Base-by-base conservation (phyloP, 306 rosid genomes). In the Casuarina glauca region DNA sequence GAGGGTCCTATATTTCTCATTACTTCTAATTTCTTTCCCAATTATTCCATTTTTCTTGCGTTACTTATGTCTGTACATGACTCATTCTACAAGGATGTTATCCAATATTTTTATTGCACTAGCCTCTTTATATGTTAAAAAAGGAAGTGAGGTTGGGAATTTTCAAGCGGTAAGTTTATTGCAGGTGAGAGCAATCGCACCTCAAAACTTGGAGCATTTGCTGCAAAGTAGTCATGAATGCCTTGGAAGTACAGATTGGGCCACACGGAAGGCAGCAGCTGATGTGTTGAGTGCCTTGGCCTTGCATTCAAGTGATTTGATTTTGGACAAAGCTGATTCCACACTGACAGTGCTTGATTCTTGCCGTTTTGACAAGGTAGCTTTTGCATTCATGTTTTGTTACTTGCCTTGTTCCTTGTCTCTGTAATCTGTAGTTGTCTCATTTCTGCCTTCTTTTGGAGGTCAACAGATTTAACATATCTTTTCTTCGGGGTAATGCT, bases 251-350 rank as follows among this genome's bases (percentile, higher is more conserved):
- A 48, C 86, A 20, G 99, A 96, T 80, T 96, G 99, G 99, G 94
- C 94, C 55, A 96, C 98, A 32, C 97, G 99, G 43, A 96, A 96
- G 87, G 99, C 99, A 54, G 97, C 99, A 50, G 98, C 99, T 66
- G 99, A 96, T 66, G 88, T 89, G 51, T 84, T 96, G 48, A 83
- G 80, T 74, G 86, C 93, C 13, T 70, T 96, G 73, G 96, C 97
- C 16, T 82, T 91, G 88, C 91, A 90, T 86, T 86, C 98, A n/a
- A 93, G 93, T 76, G 88, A 82, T 50, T 75, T 96, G 85, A 71
- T 91, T 79, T 79, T 82, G 4, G 97, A 90, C 82, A 85, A 82
- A 76, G 82, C 86, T 12, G 81, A 84, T 61, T 77, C 97, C 44
- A 93, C 98, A 9, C 9, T 93, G 63, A 69, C 84, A 52, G 89